Conservation (phyloP, 139 green algal genomes). For the Picochlorum sp. region DNA sequence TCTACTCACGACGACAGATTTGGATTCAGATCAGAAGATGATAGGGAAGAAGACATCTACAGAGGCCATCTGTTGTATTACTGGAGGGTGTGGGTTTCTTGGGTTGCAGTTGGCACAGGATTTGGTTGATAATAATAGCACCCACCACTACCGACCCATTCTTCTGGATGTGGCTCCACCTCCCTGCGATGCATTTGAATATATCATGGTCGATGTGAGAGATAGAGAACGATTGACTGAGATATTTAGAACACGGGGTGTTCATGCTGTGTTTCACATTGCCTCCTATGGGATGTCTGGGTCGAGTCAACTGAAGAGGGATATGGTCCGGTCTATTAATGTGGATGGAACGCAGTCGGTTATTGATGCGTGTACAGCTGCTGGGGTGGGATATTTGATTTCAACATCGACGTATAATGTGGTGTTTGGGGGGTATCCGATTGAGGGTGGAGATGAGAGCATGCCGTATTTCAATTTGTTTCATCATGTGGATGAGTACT, state of each 20-base stretch:
- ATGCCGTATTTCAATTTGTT: slow-evolving; percentile 15
- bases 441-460: slow-evolving; percentile 25
- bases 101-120: too few species aligned
- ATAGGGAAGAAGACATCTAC: too few species aligned
- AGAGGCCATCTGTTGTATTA: too few species aligned
- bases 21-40: too few species aligned
- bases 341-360: slow-evolving; percentile 33
- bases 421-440: slow-evolving; percentile 17
- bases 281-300: slow-evolving; percentile 40
- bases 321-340: slow-evolving; percentile 20
- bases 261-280: slow-evolving; percentile 33
- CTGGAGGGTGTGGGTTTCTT: too few species aligned
- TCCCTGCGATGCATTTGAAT: neutral
- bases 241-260: neutral
- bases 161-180: too few species aligned
- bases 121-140: too few species aligned
- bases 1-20: too few species aligned
- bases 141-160: too few species aligned
- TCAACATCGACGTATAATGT: slow-evolving; percentile 37
- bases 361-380: slow-evolving; percentile 20
- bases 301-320: slow-evolving; percentile 14
- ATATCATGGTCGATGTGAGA: neutral
- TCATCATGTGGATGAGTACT: slow-evolving; percentile 24
- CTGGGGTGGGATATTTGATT: slow-evolving; percentile 29
- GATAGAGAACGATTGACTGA: neutral